Base-by-base conservation (phyloP, 140 eudicot species). In the Stevia rebaudiana region DNA sequence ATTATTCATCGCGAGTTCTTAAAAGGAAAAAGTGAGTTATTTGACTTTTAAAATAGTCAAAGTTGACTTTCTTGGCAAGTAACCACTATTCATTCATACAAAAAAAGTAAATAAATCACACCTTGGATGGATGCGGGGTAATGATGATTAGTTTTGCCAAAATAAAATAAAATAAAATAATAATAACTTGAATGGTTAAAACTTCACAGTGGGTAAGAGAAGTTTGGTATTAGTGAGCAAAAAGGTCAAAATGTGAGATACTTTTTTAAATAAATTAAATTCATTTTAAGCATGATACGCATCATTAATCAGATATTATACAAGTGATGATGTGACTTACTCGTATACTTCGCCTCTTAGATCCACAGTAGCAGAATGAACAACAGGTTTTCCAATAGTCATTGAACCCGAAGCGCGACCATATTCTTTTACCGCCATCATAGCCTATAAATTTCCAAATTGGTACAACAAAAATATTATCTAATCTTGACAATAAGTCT, bases 371-470 rank as follows among this genome's bases (percentile, higher is more conserved):
- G 94, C 94, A 33, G 86, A 81, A 82, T 92, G 95, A 49, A 92
- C 69, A 62, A 87, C 96, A 11, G 96, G 98, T 74, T 81, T 81
- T 36, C 98, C 95, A 33, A 85, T 82, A 33, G 69, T 71, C 65
- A 78, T 60, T 28, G 95, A 80, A 11, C 95, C 96, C 69, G 85
- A 80, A 63, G 96, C 95, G 52, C 76, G 81, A 28, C 98, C 95
- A 51, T 78, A 88, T n/a, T 83, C 94, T 74, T 78, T 88, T n/a
- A 92, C 95, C 16, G 92, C 85, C 96, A 92, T 83, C 98, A 92
- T 92, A 63, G 98, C 95, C 96, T 91, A 80, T 5, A 46, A 31
- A 64, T 37, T 52, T 63, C 28, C 18, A 59, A 60, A 40, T 16
- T 48, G 44, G 11, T 54, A 39, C 56, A n/a, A n/a, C 63, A 46